Evolutionary conservation across 768 basidiomycete genomes (phyloP).

Genomic region (Leccinum boreale): DNA sequence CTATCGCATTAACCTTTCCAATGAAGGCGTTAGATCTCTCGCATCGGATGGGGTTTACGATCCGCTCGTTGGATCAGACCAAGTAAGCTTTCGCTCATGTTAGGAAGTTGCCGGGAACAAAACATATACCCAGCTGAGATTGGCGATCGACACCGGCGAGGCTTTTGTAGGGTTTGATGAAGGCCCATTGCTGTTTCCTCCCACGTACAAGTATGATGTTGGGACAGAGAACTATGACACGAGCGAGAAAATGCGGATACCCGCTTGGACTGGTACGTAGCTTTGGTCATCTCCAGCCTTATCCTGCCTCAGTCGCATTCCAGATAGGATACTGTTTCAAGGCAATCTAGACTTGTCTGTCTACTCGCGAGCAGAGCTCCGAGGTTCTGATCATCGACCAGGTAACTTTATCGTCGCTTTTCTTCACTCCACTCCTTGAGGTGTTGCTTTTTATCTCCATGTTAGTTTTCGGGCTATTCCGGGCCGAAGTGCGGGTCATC

Average conservation of each 20-base stretch:
- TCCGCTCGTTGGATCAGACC: slow-evolving; percentile 76
- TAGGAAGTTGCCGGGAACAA: not conserved
- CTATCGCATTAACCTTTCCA: slow-evolving; percentile 87
- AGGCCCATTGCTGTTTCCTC: slow-evolving; percentile 86
- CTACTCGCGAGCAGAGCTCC: slow-evolving; percentile 83
- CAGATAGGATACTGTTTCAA: slow-evolving; percentile 90
- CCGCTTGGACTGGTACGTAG: slow-evolving; percentile 89
- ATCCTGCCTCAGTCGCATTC: slow-evolving; percentile 5
- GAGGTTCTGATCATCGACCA: slow-evolving; percentile 94
- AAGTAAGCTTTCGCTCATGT: slow-evolving; percentile 47
- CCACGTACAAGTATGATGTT: slow-evolving; percentile 90
- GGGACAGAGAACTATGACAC: slow-evolving; percentile 88
- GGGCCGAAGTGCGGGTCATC: slow-evolving; percentile 71
- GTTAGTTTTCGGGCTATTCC: slow-evolving; percentile 81
- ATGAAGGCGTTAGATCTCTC: slow-evolving; percentile 71
- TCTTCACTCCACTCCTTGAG: not conserved
- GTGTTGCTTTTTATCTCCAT: not conserved
- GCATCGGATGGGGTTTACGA: slow-evolving; percentile 67
- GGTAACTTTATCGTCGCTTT: slow-evolving; percentile 40
- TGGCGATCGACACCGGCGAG: slow-evolving; percentile 64
- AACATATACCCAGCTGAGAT: slow-evolving; percentile 51
- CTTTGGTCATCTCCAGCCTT: not conserved
- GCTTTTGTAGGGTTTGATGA: slow-evolving; percentile 86
- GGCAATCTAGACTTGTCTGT: slow-evolving; percentile 73
- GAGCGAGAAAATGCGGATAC: slow-evolving; percentile 93